Percentiles rank a stretch among this genome's conserved stretches.
phyloP scores from a whole-genome alignment of 2,329 filamentous ascomycete genomes.

The Fusarium sp. region DNA sequence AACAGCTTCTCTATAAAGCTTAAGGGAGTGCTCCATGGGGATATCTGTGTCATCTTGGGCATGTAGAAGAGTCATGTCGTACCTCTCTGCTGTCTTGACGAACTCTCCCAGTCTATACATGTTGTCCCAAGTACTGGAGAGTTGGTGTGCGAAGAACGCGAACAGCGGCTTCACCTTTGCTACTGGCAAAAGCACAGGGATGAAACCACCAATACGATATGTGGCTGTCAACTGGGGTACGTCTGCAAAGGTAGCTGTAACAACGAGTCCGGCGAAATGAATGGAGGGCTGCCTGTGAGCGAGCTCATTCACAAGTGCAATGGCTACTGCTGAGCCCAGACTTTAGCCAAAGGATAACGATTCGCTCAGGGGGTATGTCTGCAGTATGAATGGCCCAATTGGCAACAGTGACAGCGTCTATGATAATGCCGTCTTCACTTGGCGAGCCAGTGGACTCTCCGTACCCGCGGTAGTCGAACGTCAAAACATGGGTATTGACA shows the following conservation, averaged over 20 bases:
- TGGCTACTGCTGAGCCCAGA: slow-evolving; percentile 61
- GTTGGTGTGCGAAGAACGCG: slow-evolving; percentile 56
- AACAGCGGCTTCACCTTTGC: slow-evolving; percentile 58
- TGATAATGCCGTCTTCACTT: slow-evolving; percentile 66
- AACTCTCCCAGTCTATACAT: slow-evolving; percentile 55
- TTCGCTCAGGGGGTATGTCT: slow-evolving; percentile 64
- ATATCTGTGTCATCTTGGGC: slow-evolving; percentile 61
- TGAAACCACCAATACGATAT: slow-evolving; percentile 59
- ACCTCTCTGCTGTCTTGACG: slow-evolving; percentile 46
- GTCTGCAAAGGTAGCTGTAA: slow-evolving; percentile 64
- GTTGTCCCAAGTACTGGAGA: slow-evolving; percentile 59
- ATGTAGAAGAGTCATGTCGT: slow-evolving; percentile 59
- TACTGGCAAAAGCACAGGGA: slow-evolving; percentile 58
- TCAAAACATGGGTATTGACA: slow-evolving; percentile 66
- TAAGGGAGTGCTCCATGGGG: slow-evolving; percentile 58
- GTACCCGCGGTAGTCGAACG: slow-evolving; percentile 73
- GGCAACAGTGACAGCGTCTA: slow-evolving; percentile 64
- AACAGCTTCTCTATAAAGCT: slow-evolving; percentile 61
- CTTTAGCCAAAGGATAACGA: slow-evolving; percentile 70
- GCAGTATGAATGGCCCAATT: slow-evolving; percentile 67
- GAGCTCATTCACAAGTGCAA: slow-evolving; percentile 52
- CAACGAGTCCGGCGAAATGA: slow-evolving; percentile 60
- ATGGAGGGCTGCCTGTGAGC: slow-evolving; percentile 8
- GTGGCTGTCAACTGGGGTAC: slow-evolving; percentile 62
- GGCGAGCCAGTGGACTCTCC: slow-evolving; percentile 65